Base-by-base conservation (phyloP, 2,329 filamentous ascomycete genomes). In the Aspergillus pseudotamarii region DNA sequence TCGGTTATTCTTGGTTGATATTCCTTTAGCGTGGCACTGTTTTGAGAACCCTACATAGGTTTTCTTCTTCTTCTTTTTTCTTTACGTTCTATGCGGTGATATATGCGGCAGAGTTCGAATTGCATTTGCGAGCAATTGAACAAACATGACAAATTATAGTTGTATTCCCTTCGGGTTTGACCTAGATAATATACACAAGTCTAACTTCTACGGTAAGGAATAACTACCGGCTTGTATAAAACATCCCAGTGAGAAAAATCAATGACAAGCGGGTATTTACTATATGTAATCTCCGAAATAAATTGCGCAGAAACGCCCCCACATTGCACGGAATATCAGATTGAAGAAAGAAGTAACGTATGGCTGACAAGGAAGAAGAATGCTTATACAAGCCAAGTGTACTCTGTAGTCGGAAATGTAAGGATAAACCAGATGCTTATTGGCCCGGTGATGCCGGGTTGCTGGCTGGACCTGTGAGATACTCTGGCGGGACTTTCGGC, bases 401-500 rank as follows among this genome's bases (percentile, higher is more conserved):
- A 55, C 34, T 36, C 34, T 8, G 8, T n/a, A 50, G 30, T 26
- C 32, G 34, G 14, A 57, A 41, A 51, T 48, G 10, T 11, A 46
- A 60, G 36, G 43, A 23, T n/a, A 48, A 58, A 36, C 34, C 14
- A 28, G 23, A 32, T 28, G 23, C 19, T 56, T 48, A 59, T 57
- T 69, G 72, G 36, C 75, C 72, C 12, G 76, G 76, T 4, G 76
- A 78, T 10, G 75, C 66, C 23, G 75, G 76, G 57, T 77, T 76
- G 59, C 75, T 78, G 26, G 68, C 70, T 34, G 75, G 68, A 6
- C 76, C 78, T 14, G 73, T 71, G 46, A 83, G 75, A 70, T 82
- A 84, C 60, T 82, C 82, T 50, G 78, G 69, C 0, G 81, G 81
- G 9, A 84, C 81, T 64, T 81, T 81, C 4, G 82, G 82, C 12